Evolutionary conservation across 305 asterid genomes (phyloP), one percentile per base, ranked within the genome.

Genomic region (Euphrasia arctica): DNA sequence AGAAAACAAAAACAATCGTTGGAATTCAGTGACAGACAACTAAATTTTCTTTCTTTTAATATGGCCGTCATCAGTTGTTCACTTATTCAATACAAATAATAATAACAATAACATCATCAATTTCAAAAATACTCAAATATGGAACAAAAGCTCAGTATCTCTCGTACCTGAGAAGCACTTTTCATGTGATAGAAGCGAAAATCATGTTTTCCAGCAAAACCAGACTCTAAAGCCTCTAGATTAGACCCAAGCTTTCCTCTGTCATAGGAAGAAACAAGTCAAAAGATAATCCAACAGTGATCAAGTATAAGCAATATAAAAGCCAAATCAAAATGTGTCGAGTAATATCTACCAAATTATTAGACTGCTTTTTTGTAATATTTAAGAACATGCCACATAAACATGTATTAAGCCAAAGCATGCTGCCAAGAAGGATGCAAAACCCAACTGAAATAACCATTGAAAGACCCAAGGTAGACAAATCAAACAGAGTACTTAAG

Each of bases 131-230:
- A 18, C 22, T 18, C 60, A 63, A 28, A 15, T 51, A 14, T 43
- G 13, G 36, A 54, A 60, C 63, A 31, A 41, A 9, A 55, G 51
- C 48, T 15, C 18, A 65, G 42, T 29, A 69, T 60, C 51, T 60
- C 51, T 50, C 58, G 28, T 80, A 89, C 96, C 98, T 85, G 95
- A 72, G 90, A 76, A 76, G 85, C 89, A 82, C 79, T 75, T 77
- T 77, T 83, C 49, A 87, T 63, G 75, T 89, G 98, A 71, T 83
- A 87, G 82, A 82, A 89, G 75, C 82, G 72, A 50, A 71, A 83
- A 41, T 76, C 76, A 71, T 63, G 77, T 34, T 77, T 79, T 73
- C 72, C 77, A 63, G 77, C 62, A 59, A 76, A 71, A 57, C 74
- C 82, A 54, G 65, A 70, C 62, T 76, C 89, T 14, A 13, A 68